Percentiles rank a stretch among this genome's conserved stretches.
These are phyloP conservation scores for Penicillium parvum DNA, from an alignment of 495 filamentous ascomycete species.

Conservation along the genomic window DNA sequence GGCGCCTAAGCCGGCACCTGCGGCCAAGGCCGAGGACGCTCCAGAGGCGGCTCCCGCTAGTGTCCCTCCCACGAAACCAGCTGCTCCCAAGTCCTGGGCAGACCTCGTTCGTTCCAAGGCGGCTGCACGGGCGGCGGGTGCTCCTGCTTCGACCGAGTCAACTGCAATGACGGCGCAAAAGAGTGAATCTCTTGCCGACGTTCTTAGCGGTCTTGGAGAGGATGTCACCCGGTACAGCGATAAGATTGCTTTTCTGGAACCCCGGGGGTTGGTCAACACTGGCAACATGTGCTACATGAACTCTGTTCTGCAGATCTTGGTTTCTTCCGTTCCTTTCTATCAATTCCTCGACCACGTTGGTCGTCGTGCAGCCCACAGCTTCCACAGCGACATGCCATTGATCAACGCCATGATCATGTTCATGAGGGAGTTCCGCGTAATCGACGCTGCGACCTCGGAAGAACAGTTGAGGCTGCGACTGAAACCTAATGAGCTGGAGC, in stretches of 20 bases:
- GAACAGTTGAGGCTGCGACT: conserved; percentile 69
- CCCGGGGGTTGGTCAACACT: conserved; percentile 91
- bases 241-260: conserved; percentile 81
- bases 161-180: conserved; percentile 51
- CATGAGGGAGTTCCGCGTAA: conserved; percentile 85
- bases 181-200: conserved; percentile 64
- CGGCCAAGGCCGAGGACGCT: conserved; percentile 18
- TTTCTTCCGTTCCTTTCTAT: conserved; percentile 92
- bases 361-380: conserved; percentile 78
- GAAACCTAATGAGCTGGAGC: conserved; percentile 78
- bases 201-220: conserved; percentile 60
- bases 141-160: conserved; percentile 25
- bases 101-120: conserved; percentile 61
- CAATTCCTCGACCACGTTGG: conserved; percentile 85
- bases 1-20: conserved; percentile 28
- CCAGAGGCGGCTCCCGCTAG: conserved; percentile 16
- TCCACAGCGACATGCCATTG: conserved; percentile 90
- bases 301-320: conserved; percentile 90
- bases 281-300: conserved; percentile 99
- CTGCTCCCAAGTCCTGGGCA: conserved; percentile 70
- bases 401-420: conserved; percentile 97
- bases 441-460: conserved; percentile 70
- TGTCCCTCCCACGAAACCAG: conserved; percentile 30
- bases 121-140: conserved; percentile 22
- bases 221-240: conserved; percentile 51